These are phyloP conservation scores for Stemphylium beticola DNA, from an alignment of 2,329 filamentous ascomycete genomes.

Conservation along the genomic window DNA sequence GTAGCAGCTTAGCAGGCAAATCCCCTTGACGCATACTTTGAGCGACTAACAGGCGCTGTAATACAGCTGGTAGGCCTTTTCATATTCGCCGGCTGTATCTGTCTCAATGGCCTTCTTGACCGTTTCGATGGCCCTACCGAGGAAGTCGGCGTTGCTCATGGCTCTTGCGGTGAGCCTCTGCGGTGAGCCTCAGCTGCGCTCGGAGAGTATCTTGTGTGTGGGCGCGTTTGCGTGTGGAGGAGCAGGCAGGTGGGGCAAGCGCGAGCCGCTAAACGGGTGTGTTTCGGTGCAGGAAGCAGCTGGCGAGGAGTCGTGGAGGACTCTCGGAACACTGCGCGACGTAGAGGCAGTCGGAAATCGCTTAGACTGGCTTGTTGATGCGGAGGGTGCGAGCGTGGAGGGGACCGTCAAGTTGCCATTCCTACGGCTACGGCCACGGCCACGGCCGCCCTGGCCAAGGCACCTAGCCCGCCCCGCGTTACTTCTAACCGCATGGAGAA, in stretches of 20 bases:
- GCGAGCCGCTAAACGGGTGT: background rate
- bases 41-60: slow-evolving; percentile 70
- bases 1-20: slow-evolving; percentile 21
- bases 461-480: slow-evolving; percentile 24
- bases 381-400: slow-evolving; percentile 6
- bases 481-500: slow-evolving; percentile 33
- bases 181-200: slow-evolving; percentile 5
- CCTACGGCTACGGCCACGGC: slow-evolving; percentile 10
- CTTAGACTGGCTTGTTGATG: background rate
- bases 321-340: background rate
- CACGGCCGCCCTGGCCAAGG: slow-evolving; percentile 5
- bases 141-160: slow-evolving; percentile 97
- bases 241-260: slow-evolving; percentile 8
- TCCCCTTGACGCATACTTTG: background rate
- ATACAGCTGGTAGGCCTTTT: slow-evolving; percentile 95
- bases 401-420: slow-evolving; percentile 11
- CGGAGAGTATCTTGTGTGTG: slow-evolving; percentile 3
- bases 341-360: background rate
- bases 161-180: slow-evolving; percentile 12
- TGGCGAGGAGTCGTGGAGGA: background rate
- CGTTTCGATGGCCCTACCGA: slow-evolving; percentile 93
- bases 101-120: slow-evolving; percentile 98
- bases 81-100: slow-evolving; percentile 94
- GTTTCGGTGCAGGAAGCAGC: background rate
- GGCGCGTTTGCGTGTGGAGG: slow-evolving; percentile 4